Base-by-base conservation (phyloP, 2,329 filamentous ascomycete species). In the Mycosphaerelloides madeirae region DNA sequence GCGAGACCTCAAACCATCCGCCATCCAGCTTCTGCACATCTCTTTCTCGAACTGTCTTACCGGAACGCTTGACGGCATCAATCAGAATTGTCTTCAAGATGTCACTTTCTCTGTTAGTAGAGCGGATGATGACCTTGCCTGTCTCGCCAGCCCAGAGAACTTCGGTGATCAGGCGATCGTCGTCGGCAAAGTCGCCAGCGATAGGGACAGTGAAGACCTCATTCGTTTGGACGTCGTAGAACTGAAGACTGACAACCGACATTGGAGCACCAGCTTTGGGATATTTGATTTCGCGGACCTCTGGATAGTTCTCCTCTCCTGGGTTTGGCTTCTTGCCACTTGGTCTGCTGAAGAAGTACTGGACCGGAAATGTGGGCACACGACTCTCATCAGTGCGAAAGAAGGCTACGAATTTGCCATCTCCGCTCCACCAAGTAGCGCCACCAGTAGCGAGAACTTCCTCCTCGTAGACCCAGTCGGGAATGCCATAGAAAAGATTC, bases 401-500 rank as follows among this genome's bases (percentile, higher is more conserved):
- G 65, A 95, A 98, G 16, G 93, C 88, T 46, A 98, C 70, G 62
- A 86, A 95, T 58, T 88, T 84, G 40, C 90, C 93, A 63, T 94
- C 87, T 29, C 83, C 78, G 28, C 88, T 91, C 90, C 90, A 98
- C 93, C 94, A 98, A 1, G 90, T 94, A 4, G 87, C 91, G 49
- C 80, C 87, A 56, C 87, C 85, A 1, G 79, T 84, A 12, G 73
- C 67, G 50, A 97, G 87, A 3, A 95, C 87, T 65, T 95, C 88
- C 58, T 85, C 81, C 62, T 94, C 87, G 59, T 95, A 95, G 0
- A 97, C 93, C 93, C 93, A 98, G 65, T 98, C 94, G 0, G 93
- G 93, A 15, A 96, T 81, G 14, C 93, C 93, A 59, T 98, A 96
- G 67, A 98, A 98, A 48, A 93, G 80, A 56, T 97, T 82, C 0